These are phyloP conservation scores for Fusarium sp. DNA, from an alignment of 2,329 filamentous ascomycete genomes.

Conservation along the genomic window DNA sequence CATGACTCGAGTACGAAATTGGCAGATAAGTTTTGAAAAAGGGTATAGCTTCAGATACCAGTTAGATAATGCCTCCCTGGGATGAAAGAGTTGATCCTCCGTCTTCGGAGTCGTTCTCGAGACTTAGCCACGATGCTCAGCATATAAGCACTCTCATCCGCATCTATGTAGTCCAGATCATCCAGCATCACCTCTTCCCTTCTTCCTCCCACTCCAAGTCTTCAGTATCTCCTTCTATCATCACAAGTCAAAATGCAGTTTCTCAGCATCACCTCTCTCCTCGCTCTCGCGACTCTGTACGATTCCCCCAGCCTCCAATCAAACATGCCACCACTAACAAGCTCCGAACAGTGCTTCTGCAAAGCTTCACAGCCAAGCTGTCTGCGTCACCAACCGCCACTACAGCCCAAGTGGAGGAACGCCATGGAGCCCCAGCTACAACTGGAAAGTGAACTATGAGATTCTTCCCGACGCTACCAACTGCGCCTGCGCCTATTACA, in stretches of 20 bases:
- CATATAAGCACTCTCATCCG: rapidly evolving
- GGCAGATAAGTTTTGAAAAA: rapidly evolving
- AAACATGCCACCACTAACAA: neutral
- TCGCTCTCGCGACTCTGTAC: neutral
- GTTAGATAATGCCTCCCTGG: rapidly evolving
- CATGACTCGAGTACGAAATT: neutral
- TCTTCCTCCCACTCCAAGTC: no score
- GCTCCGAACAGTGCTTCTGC: neutral
- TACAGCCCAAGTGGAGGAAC: neutral
- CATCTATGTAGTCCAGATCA: rapidly evolving
- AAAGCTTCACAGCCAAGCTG: constrained; percentile 17
- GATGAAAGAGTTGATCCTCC: rapidly evolving
- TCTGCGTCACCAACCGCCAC: constrained; percentile 4
- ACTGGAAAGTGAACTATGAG: constrained; percentile 18
- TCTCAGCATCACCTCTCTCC: neutral
- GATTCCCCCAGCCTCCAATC: no score
- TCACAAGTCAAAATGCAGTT: neutral
- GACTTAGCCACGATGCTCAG: rapidly evolving
- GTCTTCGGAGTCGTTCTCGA: neutral
- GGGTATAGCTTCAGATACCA: neutral
- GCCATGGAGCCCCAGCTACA: constrained; percentile 20
- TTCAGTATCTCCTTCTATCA: no score
- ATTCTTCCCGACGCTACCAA: constrained; percentile 14
- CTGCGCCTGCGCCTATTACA: constrained; percentile 22
- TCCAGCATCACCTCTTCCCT: rapidly evolving